Percentiles rank a stretch among this genome's conserved stretches.
phyloP scores from a whole-genome alignment of 2,329 filamentous ascomycete species.

The Plectosphaerella cucumerina region DNA sequence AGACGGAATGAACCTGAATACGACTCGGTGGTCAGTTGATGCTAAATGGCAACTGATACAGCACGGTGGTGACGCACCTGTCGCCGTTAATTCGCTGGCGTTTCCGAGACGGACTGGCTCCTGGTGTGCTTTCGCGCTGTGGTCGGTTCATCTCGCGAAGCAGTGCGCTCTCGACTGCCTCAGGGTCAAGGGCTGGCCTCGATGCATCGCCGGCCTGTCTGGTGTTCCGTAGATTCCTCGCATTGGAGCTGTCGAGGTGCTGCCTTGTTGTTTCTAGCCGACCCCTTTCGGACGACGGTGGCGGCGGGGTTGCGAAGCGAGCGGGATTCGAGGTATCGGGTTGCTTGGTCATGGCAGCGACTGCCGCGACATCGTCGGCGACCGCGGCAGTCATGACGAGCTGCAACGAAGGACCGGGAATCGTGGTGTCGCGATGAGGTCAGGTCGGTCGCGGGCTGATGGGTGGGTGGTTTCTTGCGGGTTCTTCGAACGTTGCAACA shows the following conservation, averaged over 20 bases:
- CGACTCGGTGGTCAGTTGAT: not conserved
- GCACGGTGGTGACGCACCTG: slow-evolving; percentile 39
- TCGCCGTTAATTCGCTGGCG: slow-evolving; percentile 58
- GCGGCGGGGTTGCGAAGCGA: slow-evolving; percentile 41
- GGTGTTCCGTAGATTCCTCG: slow-evolving; percentile 27
- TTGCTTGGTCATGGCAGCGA: slow-evolving; percentile 18
- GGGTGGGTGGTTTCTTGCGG: too few relatives aligned
- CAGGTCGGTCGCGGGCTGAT: too few relatives aligned
- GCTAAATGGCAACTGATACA: not conserved
- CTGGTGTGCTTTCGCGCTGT: slow-evolving; percentile 47
- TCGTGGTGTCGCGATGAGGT: too few relatives aligned
- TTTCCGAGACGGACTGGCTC: slow-evolving; percentile 53
- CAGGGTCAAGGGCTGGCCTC: slow-evolving; percentile 38
- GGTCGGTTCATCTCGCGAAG: slow-evolving; percentile 47
- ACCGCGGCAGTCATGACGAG: not conserved
- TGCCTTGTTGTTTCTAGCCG: slow-evolving; percentile 36
- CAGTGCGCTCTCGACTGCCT: slow-evolving; percentile 46
- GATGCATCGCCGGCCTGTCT: slow-evolving; percentile 29
- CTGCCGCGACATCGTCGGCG: not conserved
- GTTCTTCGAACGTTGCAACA: too few relatives aligned
- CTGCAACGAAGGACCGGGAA: too few relatives aligned
- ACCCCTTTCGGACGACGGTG: slow-evolving; percentile 37
- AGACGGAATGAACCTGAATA: slow-evolving; percentile 83
- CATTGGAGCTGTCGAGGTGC: slow-evolving; percentile 29
- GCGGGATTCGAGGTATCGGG: slow-evolving; percentile 25